These are phyloP conservation scores for Rhododendron vialii DNA, from an alignment of 148 eudicot genomes.

Conservation along the genomic window DNA sequence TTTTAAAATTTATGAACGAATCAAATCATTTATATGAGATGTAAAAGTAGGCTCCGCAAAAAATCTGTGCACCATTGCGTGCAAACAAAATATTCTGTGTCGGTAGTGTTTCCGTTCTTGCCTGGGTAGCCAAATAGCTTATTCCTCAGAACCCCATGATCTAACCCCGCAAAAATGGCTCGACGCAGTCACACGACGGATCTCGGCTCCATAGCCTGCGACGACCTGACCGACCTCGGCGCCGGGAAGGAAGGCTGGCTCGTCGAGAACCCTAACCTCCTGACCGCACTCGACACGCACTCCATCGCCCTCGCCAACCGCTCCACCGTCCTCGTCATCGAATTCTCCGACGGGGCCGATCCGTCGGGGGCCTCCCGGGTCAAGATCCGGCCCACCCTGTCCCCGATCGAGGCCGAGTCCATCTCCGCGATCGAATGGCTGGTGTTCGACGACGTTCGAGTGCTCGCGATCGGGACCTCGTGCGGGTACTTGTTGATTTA, in stretches of 20 bases:
- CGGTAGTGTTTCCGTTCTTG: too few relatives aligned
- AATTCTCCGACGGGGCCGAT: constrained; percentile 42
- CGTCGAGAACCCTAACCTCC: constrained; percentile 46
- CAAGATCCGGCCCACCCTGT: constrained; percentile 71
- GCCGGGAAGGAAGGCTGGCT: constrained; percentile 89
- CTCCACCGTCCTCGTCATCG: constrained; percentile 47
- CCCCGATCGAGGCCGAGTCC: constrained; percentile 77
- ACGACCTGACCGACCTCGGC: constrained; percentile 60
- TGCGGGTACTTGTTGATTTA: constrained; percentile 72
- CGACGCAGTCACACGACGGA: constrained; percentile 56
- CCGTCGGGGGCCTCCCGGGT: constrained; percentile 23
- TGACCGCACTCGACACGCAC: constrained; percentile 65
- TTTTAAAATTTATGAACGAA: too few relatives aligned
- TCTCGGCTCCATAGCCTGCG: constrained; percentile 58
- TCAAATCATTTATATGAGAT: too few relatives aligned
- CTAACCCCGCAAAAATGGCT: constrained; percentile 32
- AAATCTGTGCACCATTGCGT: too few relatives aligned
- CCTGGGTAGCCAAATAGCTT: too few relatives aligned
- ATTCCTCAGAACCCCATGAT: not conserved
- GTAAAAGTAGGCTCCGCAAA: too few relatives aligned
- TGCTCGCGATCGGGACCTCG: constrained; percentile 78
- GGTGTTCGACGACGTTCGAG: constrained; percentile 69
- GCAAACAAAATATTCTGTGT: too few relatives aligned
- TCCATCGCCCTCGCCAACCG: constrained; percentile 74
- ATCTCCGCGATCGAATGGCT: constrained; percentile 81